Percentiles rank a stretch among this genome's conserved stretches.
Conservation (phyloP, 2,329 filamentous ascomycete genomes). For the Chrysoporthe puriensis region DNA sequence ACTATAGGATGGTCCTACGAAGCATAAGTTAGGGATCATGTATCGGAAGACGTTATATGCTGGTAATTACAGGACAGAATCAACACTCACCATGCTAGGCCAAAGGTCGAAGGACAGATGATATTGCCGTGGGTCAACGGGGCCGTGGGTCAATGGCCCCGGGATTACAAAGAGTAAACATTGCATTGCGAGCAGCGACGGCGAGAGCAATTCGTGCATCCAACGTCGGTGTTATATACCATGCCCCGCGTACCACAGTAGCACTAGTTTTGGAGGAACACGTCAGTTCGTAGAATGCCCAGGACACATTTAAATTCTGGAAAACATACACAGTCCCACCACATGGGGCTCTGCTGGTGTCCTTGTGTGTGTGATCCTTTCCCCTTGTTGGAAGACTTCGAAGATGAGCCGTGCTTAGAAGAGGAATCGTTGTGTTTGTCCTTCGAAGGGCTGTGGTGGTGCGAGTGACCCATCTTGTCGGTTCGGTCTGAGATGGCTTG, state of each 20-base stretch:
- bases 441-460: background rate
- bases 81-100: background rate
- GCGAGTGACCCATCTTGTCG: background rate
- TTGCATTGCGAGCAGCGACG: background rate
- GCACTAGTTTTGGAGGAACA: background rate
- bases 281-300: background rate
- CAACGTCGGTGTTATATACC: background rate
- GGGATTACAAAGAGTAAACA: background rate
- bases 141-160: no score
- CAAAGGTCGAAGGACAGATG: background rate
- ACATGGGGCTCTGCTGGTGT: background rate
- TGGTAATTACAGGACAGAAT: background rate
- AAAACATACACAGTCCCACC: constrained; percentile 8
- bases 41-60: background rate
- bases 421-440: background rate
- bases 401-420: background rate
- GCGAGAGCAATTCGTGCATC: background rate
- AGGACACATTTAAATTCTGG: background rate
- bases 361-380: background rate
- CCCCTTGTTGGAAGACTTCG: background rate
- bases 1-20: background rate
- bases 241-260: background rate
- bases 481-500: background rate
- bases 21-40: background rate
- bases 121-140: background rate